These are phyloP conservation scores for Corymbia citriodora DNA, from an alignment of 441 rosid genomes.

Conservation along the genomic window DNA sequence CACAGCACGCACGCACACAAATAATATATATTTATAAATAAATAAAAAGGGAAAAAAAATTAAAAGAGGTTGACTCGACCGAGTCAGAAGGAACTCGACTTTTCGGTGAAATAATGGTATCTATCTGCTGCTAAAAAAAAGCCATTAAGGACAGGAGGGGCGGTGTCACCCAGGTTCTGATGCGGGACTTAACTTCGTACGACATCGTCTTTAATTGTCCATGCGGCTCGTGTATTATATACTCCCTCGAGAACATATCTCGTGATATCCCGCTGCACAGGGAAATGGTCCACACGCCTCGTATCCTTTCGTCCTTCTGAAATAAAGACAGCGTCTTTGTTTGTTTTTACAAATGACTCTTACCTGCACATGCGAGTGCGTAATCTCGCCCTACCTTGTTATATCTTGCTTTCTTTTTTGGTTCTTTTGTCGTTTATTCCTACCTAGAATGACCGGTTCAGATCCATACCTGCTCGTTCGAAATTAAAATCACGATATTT, in stretches of 20 bases:
- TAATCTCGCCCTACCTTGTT: no score
- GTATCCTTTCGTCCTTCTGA: no score
- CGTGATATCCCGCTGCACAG: no score
- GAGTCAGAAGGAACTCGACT: not conserved
- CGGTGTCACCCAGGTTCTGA: not conserved
- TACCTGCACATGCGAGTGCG: no score
- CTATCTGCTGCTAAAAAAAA: not conserved
- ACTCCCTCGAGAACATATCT: no score
- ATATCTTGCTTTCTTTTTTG: not conserved
- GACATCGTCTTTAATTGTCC: not conserved
- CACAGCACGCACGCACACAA: no score
- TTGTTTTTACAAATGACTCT: no score
- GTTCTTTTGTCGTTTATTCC: not conserved
- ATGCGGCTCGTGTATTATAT: not conserved
- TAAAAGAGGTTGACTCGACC: not conserved
- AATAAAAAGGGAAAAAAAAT: rapidly evolving
- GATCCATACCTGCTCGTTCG: not conserved
- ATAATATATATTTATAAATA: no score
- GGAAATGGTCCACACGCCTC: no score
- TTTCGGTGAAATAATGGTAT: not conserved
- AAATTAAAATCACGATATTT: not conserved
- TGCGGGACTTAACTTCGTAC: not conserved
- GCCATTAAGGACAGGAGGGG: not conserved
- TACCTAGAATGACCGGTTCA: not conserved
- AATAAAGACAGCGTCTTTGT: no score